These are phyloP conservation scores for Vigna nakashimae DNA, from an alignment of 306 rosid species.

Conservation along the genomic window DNA sequence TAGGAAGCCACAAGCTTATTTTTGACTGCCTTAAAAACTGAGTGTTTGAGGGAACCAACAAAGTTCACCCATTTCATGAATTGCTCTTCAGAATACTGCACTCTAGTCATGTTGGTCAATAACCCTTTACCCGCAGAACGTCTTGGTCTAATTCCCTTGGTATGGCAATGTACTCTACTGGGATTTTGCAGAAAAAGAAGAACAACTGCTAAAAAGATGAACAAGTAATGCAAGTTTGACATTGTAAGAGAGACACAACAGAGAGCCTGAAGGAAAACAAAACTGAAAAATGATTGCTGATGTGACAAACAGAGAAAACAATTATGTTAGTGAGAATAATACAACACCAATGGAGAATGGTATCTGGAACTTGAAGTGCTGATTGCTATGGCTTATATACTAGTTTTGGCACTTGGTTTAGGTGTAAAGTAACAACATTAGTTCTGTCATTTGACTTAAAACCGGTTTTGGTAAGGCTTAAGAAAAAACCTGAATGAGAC, in stretches of 20 bases:
- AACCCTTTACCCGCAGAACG: conserved; percentile 44
- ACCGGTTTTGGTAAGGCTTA: background rate
- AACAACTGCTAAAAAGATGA: conserved; percentile 43
- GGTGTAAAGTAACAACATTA: conserved; percentile 51
- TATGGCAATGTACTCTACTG: conserved; percentile 55
- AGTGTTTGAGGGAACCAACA: conserved; percentile 80
- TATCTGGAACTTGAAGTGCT: conserved; percentile 36
- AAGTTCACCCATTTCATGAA: conserved; percentile 89
- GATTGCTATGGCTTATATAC: conserved; percentile 39
- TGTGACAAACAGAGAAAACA: background rate
- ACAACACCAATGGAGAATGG: conserved; percentile 7
- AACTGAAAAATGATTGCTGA: background rate
- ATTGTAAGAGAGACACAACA: conserved; percentile 49
- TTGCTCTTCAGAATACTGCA: conserved; percentile 70
- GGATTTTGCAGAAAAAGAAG: conserved; percentile 56
- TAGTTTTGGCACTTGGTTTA: conserved; percentile 33
- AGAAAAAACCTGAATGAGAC: background rate
- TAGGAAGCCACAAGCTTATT: conserved; percentile 86
- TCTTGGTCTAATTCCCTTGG: conserved; percentile 61
- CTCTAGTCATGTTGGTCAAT: conserved; percentile 51
- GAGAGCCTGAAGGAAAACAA: background rate
- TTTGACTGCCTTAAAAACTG: conserved; percentile 73
- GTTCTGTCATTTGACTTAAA: background rate
- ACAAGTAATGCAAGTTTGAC: conserved; percentile 52
- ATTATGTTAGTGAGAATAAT: conserved; percentile 4